Conservation (phyloP, 176 grass and related monocot species). For the Alopecurus myosuroides region DNA sequence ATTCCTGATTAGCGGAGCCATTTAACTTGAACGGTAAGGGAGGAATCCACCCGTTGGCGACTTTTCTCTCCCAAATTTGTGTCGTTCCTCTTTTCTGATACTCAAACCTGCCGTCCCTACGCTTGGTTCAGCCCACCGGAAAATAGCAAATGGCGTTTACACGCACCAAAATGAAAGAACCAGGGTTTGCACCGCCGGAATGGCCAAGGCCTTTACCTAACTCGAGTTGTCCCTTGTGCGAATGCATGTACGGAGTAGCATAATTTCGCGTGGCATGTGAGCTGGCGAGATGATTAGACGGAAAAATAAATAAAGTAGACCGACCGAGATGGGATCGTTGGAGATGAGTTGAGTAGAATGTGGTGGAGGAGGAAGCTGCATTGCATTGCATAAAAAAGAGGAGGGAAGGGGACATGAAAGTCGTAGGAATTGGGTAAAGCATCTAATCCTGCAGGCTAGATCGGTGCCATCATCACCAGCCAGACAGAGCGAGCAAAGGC, state of each 20-base stretch:
- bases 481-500: background rate
- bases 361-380: background rate
- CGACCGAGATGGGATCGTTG: constrained; percentile 29
- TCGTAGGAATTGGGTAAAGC: background rate
- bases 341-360: constrained; percentile 13
- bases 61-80: background rate
- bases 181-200: too few relatives aligned
- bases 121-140: too few relatives aligned
- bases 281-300: constrained; percentile 11
- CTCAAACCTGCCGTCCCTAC: too few relatives aligned
- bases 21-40: background rate
- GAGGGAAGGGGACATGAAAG: background rate
- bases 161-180: too few relatives aligned
- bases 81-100: too few relatives aligned
- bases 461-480: background rate
- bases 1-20: background rate
- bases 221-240: constrained; percentile 5
- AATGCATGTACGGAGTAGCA: background rate
- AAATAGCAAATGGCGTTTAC: too few relatives aligned
- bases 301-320: background rate
- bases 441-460: background rate
- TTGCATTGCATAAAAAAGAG: too few relatives aligned
- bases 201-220: too few relatives aligned
- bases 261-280: background rate
- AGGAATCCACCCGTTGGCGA: background rate